A percentile compares a stretch with the other conserved stretches of the same genome.
phyloP scores from a whole-genome alignment of 257 asterid species.

The Nicotiana undulata region DNA sequence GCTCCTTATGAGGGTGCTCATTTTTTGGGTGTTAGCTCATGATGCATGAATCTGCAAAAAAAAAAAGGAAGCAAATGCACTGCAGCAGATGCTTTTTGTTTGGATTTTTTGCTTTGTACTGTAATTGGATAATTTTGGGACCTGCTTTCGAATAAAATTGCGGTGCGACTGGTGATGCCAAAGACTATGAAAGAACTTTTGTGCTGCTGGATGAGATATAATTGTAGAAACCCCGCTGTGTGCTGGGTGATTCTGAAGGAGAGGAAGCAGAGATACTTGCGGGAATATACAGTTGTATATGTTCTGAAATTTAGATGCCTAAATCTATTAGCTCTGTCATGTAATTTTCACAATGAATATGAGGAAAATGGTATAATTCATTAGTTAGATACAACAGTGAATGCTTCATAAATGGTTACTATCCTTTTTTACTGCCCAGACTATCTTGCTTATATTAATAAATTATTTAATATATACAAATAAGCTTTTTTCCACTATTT shows the following conservation, averaged over 20 bases:
- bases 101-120: neutral
- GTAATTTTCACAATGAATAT: neutral
- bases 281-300: neutral
- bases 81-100: neutral
- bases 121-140: neutral
- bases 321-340: neutral
- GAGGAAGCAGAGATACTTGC: neutral
- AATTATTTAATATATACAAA: neutral
- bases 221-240: neutral
- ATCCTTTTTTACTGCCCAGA: neutral
- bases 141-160: neutral
- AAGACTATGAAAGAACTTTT: neutral
- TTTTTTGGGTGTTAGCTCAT: neutral
- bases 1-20: neutral
- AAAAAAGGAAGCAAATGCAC: neutral
- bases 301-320: neutral
- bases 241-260: neutral
- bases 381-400: neutral
- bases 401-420: neutral
- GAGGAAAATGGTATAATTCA: neutral
- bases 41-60: neutral
- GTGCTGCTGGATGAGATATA: neutral
- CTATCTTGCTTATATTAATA: neutral
- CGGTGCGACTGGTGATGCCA: neutral
- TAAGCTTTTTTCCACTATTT: neutral